A percentile compares a stretch with the other conserved stretches of the same genome.
Conservation (phyloP, 176 grass and related monocot species). For the Leersia perrieri region DNA sequence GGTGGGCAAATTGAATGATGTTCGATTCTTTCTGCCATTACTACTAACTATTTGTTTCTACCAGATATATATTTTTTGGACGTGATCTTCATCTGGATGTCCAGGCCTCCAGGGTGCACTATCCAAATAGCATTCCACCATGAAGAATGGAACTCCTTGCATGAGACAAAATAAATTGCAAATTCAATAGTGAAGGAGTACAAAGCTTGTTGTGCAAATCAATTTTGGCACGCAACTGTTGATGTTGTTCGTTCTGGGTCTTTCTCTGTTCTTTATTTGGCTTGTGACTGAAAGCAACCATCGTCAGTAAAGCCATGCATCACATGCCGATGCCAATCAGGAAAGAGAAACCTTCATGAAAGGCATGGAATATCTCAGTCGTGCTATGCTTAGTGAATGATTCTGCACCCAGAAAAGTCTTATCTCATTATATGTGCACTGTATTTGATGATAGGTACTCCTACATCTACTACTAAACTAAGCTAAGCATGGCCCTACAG, state of each 20-base stretch:
- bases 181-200: neutral
- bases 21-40: neutral
- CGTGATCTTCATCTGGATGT: neutral
- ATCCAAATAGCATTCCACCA: neutral
- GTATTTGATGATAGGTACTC: neutral
- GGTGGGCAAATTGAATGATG: neutral
- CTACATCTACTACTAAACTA: neutral
- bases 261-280: neutral
- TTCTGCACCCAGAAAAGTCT: neutral
- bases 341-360: neutral
- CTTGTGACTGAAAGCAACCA: neutral
- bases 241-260: neutral
- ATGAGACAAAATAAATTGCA: neutral
- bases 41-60: neutral
- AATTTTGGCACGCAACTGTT: neutral
- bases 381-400: slow-evolving; percentile 13
- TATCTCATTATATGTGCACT: neutral
- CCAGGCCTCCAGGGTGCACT: neutral
- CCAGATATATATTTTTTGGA: neutral
- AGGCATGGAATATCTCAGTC: neutral
- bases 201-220: neutral
- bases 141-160: neutral
- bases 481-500: neutral
- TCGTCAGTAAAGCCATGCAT: neutral
- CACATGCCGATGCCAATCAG: neutral